These are phyloP conservation scores for Fusarium robinianum DNA, from an alignment of 2,329 filamentous ascomycete species.

Conservation along the genomic window DNA sequence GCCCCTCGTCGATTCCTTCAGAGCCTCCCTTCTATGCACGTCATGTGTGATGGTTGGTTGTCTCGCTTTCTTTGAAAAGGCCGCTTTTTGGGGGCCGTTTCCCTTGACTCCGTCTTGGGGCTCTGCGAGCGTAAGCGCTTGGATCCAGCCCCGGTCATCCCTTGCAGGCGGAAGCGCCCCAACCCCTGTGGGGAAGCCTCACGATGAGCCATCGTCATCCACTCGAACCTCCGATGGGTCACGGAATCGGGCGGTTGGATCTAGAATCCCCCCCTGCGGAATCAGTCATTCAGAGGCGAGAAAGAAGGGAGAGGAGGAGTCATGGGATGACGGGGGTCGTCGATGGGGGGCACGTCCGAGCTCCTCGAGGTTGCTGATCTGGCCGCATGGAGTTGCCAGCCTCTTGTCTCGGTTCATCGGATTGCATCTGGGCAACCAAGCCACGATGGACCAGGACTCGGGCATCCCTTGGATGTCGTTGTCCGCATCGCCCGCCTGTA, in stretches of 20 bases:
- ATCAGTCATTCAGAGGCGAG: constrained; percentile 13
- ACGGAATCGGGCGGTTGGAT: constrained; percentile 24
- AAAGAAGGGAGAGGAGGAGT: constrained; percentile 16
- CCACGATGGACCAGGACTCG: constrained; percentile 23
- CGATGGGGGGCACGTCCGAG: constrained; percentile 15
- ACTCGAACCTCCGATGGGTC: constrained; percentile 19
- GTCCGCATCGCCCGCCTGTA: constrained; percentile 13
- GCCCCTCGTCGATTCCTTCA: constrained; percentile 15
- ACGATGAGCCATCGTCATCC: constrained; percentile 26
- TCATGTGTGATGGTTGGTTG: too few species aligned
- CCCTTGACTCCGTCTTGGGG: constrained; percentile 25
- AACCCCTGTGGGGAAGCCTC: constrained; percentile 28
- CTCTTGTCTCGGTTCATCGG: constrained; percentile 27
- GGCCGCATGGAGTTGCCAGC: constrained; percentile 23
- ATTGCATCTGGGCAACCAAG: constrained; percentile 19
- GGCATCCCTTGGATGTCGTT: constrained; percentile 29
- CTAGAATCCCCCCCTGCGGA: constrained; percentile 19
- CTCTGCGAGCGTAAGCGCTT: constrained; percentile 34
- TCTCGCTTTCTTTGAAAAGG: constrained; percentile 33
- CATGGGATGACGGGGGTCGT: too few species aligned
- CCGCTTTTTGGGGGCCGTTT: constrained; percentile 22
- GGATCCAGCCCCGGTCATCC: constrained; percentile 13
- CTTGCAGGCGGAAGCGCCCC: constrained; percentile 33
- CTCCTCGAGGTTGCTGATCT: constrained; percentile 21
- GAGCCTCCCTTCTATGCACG: constrained; percentile 14